Conservation (phyloP, 2,329 filamentous ascomycete genomes). For the Fulvia fulva region DNA sequence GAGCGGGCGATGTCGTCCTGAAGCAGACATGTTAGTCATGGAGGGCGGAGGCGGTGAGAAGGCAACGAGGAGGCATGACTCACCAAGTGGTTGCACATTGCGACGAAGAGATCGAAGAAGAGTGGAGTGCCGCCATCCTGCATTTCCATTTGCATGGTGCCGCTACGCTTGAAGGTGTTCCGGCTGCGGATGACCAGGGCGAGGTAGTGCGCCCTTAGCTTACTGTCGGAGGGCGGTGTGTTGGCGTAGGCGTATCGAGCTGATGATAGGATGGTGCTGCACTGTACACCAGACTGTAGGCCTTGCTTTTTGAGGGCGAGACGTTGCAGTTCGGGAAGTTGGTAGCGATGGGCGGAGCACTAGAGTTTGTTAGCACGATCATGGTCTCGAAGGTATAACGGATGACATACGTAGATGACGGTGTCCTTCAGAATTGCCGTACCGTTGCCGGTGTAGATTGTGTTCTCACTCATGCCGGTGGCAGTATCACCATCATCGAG, state of each 20-base stretch:
- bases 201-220: conserved; percentile 83
- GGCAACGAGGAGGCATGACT: conserved; percentile 32
- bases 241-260: conserved; percentile 87
- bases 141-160: conserved; percentile 96
- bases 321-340: conserved; percentile 77
- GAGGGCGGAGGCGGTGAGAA: not conserved
- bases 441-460: conserved; percentile 63
- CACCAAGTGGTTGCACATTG: conserved; percentile 86
- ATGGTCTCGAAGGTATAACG: not conserved
- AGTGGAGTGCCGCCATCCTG: conserved; percentile 71
- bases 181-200: conserved; percentile 87
- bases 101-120: conserved; percentile 92
- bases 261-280: conserved; percentile 77
- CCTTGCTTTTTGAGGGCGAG: conserved; percentile 85
- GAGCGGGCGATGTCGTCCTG: conserved; percentile 30
- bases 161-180: conserved; percentile 85
- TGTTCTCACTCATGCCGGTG: conserved; percentile 54
- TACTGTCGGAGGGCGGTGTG: conserved; percentile 87
- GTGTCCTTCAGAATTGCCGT: conserved; percentile 79
- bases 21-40: not conserved
- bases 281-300: conserved; percentile 77
- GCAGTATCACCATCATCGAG: conserved; percentile 60
- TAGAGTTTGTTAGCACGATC: conserved; percentile 16
- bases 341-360: conserved; percentile 81
- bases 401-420: conserved; percentile 63